Evolutionary conservation across 2,329 filamentous ascomycete genomes (phyloP).

Genomic region (Ophiostoma himal-ulmi): DNA sequence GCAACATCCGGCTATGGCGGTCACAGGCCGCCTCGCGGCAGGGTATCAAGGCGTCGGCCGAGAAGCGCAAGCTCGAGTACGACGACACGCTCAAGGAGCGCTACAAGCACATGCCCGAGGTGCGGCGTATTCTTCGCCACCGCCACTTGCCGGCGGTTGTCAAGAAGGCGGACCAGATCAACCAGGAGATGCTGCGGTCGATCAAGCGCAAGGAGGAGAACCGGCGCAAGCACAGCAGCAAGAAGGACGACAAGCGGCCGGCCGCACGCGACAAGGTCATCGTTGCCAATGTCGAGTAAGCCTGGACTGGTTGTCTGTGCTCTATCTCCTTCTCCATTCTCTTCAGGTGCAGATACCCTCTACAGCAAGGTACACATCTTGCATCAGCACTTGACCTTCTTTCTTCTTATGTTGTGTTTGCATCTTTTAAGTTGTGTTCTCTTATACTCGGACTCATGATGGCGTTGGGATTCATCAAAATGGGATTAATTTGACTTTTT

Average conservation of each 20-base stretch:
- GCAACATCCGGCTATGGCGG: constrained; percentile 81
- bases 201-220: constrained; percentile 94
- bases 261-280: constrained; percentile 81
- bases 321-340: not conserved
- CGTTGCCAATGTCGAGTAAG: constrained; percentile 55
- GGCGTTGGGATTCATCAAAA: constrained; percentile 9
- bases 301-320: no score
- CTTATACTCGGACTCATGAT: not conserved
- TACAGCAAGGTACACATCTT: not conserved
- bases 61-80: constrained; percentile 86
- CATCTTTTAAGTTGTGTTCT: not conserved
- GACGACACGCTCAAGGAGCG: constrained; percentile 76
- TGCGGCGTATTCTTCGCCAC: constrained; percentile 82
- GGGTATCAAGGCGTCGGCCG: constrained; percentile 77
- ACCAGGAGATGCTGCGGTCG: constrained; percentile 76
- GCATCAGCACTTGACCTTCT: not conserved
- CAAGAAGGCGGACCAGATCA: constrained; percentile 95
- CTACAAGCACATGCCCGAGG: constrained; percentile 94
- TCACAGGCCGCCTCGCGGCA: constrained; percentile 76
- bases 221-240: constrained; percentile 82
- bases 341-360: constrained; percentile 5
- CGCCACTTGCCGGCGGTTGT: constrained; percentile 86
- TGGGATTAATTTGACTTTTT: constrained; percentile 3
- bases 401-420: not conserved
- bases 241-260: constrained; percentile 59